Evolutionary conservation across 345 rosid species (phyloP), one percentile per base, ranked within the genome.

Genomic region (Theobroma cacao): DNA sequence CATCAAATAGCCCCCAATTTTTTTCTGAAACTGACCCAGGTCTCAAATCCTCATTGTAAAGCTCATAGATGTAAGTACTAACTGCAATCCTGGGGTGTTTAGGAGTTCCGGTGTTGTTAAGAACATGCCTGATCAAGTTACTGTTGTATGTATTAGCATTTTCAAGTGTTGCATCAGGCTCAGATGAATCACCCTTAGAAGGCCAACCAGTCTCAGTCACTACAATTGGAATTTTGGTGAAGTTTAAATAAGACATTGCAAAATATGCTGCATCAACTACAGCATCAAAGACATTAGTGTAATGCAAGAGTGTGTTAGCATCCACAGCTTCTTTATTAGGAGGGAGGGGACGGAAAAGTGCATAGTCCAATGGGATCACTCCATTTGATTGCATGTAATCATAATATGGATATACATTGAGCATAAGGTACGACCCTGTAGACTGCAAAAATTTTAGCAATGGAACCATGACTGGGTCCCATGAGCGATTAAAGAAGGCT

Each of bases 201-300:
- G 99, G 99, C 99, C 99, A 94, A 15, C 99, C 99, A 0, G 98
- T 90, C 83, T 97, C 98, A 0, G 91, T 90, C 43, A 97, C 98
- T 34, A 94, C 85, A 14, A 97, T 75, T 0, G 97, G 95, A 41
- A 97, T 78, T 62, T 94, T 93, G 77, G 98, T 94, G 87, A 94
- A 81, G 74, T 94, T 97, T 58, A 97, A 88, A 76, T 92, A 83
- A 3, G 90, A 83, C 98, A 97, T 92, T 1, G 99, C 87, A 58
- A 94, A 94, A 81, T 94, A 92, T 26, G 99, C 94, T 1, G 99
- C 98, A 63, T 97, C 99, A 13, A 94, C 92, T 5, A 94, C 60
- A 1, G 99, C 99, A 81, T 97, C 98, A 75, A 94, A 93, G 80
- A 97, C 98, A 69, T 94, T 97, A 11, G 93, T 92, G 83, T 97